Percentiles rank a stretch among this genome's conserved stretches.
Evolutionary conservation across 2,329 filamentous ascomycete species (phyloP).

Genomic region (Waltergamsia citrina): DNA sequence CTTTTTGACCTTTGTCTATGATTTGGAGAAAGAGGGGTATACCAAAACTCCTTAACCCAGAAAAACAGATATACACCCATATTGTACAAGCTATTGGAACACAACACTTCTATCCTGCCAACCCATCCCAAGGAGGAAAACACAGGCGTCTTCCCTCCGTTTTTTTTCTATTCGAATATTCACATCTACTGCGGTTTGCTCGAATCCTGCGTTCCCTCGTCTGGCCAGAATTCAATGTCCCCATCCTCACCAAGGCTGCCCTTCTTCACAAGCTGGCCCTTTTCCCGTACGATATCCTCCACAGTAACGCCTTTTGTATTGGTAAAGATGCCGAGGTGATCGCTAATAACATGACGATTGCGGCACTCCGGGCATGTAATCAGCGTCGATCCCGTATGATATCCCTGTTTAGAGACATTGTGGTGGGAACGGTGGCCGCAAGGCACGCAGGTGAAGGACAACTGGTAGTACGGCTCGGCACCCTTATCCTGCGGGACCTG

Average conservation of each 20-base stretch:
- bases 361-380: conserved; percentile 82
- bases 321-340: conserved; percentile 75
- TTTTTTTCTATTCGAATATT: too few species aligned
- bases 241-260: conserved; percentile 65
- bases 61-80: too few species aligned
- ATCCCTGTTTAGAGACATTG: conserved; percentile 84
- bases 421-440: conserved; percentile 77
- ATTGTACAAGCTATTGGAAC: too few species aligned
- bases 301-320: conserved; percentile 54
- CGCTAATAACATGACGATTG: conserved; percentile 83
- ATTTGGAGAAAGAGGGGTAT: background rate
- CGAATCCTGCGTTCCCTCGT: too few species aligned
- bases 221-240: conserved; percentile 89
- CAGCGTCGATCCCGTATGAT: conserved; percentile 81
- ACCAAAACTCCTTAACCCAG: too few species aligned
- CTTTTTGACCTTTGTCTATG: too few species aligned
- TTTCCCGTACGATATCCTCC: conserved; percentile 68
- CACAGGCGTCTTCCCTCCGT: too few species aligned
- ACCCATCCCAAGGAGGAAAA: too few species aligned
- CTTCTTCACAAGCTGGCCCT: conserved; percentile 64
- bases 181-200: too few species aligned
- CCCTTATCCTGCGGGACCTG: background rate
- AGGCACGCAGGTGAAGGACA: conserved; percentile 88
- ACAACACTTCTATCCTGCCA: too few species aligned
- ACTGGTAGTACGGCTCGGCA: conserved; percentile 52